Evolutionary conservation across 2,329 filamentous ascomycete genomes (phyloP), one percentile per base, ranked within the genome.

Genomic region (Teratosphaeria zuluensis): DNA sequence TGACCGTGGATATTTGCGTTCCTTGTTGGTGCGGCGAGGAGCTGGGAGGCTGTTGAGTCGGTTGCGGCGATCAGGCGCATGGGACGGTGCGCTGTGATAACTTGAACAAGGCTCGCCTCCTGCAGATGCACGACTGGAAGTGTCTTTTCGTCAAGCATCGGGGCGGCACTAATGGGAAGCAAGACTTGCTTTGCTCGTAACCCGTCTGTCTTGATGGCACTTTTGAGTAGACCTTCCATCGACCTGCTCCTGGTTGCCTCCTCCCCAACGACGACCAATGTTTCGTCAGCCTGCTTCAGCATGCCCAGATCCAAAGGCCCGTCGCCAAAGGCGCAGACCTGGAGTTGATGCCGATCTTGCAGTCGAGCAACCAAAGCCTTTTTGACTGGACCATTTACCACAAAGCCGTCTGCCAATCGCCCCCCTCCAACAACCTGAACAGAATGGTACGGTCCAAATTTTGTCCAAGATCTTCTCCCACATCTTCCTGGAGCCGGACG

Each of bases 311-410:
- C 84, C 6, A 85, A 60, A 0, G 75, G 74, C 62, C 83, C 83
- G 63, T 86, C 83, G n/a, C 84, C 83, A 63, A 87, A 83, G 0
- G 81, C 84, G 67, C 73, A 78, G 19, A 85, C 78, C 46, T 75
- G 68, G 31, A 75, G 52, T 0, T 69, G 3, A 48, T 77, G 62
- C 0, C 19, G 19, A 0, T 72, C 30, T 56, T 69, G 71, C 21
- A 85, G 66, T 2, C 66, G 71, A 1, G 56, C 55, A 0, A 84
- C 80, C 28, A 85, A 51, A 0, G 64, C 64, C 1, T 71, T 77
- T 66, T 87, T 87, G 21, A 80, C 69, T 0, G 60, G 63, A 6
- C 77, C 71, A 0, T 79, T 83, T 30, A 87, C 73, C 12, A 86
- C 75, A 30, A 78, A 73, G 0, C 72, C 75, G 58, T 82, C 76